Evolutionary conservation across 371 early-diverging fungal genomes (phyloP), one percentile per base, ranked within the genome.

Genomic region (Zopfochytrium polystomum): DNA sequence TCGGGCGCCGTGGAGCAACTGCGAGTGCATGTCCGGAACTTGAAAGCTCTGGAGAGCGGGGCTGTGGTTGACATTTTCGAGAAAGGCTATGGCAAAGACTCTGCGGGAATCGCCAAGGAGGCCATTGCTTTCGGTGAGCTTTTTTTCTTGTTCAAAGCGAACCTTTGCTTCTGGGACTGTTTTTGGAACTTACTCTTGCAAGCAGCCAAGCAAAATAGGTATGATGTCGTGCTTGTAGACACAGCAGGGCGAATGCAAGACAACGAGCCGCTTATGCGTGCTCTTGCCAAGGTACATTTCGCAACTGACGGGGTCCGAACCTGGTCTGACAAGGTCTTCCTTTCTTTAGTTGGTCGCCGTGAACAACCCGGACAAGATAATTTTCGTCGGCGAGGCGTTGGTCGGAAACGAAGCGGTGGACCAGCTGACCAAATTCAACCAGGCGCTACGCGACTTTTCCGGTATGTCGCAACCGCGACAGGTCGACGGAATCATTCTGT

Each of bases 181-280:
- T 60, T 29, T 48, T 48, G 55, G 3, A 9, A 9, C 18, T 1
- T 15, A 52, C 7, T 2, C 34, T 49, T 15, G 15, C 33, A 11
- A 32, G 7, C 51, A 68, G 71, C 69, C 11, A 63, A 65, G 23
- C 46, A 52, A 25, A 79, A 95, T 46, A 77, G 80, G 1, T 98
- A 90, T 71, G 99, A 99, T 76, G 98, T 98, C 5, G 96, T 99
- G 7, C 78, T 99, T 44, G 92, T 99, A 35, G 99, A 99, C 74
- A 99, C 99, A 1, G 99, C 99, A 11, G 99, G 99, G 5, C 86
- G 99, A 55, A 99, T 99, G 99, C 99, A 99, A 70, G 96, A 96
- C 67, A 99, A 99, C 62, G 93, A 92, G 70, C 93, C 96, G 7
- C 74, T 99, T 67, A 99, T 99, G 99, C 82, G 92, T 15, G 91